Evolutionary conservation across 2,329 filamentous ascomycete species (phyloP).

Genomic region (Chaetomiaceae sp.): DNA sequence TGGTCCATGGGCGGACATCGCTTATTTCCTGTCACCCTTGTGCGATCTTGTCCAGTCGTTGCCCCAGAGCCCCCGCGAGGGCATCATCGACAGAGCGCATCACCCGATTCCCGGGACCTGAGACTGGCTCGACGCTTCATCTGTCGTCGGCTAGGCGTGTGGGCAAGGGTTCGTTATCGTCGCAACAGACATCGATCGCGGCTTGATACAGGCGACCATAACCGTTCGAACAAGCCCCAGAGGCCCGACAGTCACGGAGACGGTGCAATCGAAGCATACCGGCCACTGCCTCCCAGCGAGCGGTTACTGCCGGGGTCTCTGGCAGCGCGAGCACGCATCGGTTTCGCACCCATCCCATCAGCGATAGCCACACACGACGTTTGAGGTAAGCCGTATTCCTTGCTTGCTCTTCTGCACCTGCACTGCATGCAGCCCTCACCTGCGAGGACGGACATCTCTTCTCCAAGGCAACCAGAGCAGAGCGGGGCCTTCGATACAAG

Average conservation of each 20-base stretch:
- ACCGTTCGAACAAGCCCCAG: neutral
- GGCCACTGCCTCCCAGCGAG: neutral
- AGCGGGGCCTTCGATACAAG: neutral
- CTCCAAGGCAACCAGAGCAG: neutral
- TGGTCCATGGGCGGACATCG: slow-evolving; percentile 12
- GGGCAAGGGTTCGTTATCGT: too few species aligned
- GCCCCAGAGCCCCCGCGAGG: slow-evolving; percentile 23
- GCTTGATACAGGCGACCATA: neutral
- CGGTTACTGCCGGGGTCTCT: too few species aligned
- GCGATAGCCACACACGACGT: too few species aligned
- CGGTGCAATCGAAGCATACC: neutral
- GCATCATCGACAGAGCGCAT: slow-evolving; percentile 35
- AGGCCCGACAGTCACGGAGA: neutral
- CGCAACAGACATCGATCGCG: slow-evolving; percentile 8
- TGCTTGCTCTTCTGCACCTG: slow-evolving; percentile 2
- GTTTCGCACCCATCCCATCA: too few species aligned
- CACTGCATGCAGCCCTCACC: neutral
- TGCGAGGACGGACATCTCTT: neutral
- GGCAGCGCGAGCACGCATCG: too few species aligned
- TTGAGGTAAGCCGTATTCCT: slow-evolving; percentile 10
- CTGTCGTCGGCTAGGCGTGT: too few species aligned
- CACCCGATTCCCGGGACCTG: slow-evolving; percentile 30
- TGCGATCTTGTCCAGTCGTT: slow-evolving; percentile 27
- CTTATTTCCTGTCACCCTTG: slow-evolving; percentile 23
- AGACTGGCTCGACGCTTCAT: slow-evolving; percentile 13